Evolutionary conservation across 495 filamentous ascomycete genomes (phyloP).

Genomic region (Tuber magnatum): DNA sequence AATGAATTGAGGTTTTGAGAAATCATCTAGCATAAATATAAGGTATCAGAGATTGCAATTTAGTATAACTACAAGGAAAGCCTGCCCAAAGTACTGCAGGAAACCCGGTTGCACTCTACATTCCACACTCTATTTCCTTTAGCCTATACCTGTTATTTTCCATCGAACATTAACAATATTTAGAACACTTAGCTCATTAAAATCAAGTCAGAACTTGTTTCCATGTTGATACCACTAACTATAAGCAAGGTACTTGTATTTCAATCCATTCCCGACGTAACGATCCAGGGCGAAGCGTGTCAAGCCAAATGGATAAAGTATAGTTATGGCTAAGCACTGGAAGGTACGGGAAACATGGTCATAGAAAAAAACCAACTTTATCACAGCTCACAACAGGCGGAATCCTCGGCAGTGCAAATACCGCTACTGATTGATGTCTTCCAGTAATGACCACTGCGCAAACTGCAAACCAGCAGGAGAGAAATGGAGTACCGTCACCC

Average conservation of each 20-base stretch:
- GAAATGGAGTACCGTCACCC: too few relatives aligned
- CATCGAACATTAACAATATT: conserved; percentile 20
- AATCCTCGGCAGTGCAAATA: background rate
- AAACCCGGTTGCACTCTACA: too few relatives aligned
- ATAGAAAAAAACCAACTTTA: conserved; percentile 19
- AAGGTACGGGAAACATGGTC: conserved; percentile 1
- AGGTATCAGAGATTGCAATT: too few relatives aligned
- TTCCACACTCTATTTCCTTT: conserved; percentile 22
- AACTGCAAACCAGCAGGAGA: too few relatives aligned
- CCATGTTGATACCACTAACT: conserved; percentile 10
- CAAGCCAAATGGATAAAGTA: conserved; percentile 16
- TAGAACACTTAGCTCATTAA: conserved; percentile 12
- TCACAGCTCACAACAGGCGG: conserved; percentile 20
- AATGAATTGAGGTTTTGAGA: too few relatives aligned
- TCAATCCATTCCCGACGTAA: background rate
- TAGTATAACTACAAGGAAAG: too few relatives aligned
- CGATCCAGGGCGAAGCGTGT: background rate
- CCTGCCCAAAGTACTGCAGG: conserved; percentile 25
- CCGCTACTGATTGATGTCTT: background rate
- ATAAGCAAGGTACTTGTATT: conserved; percentile 20
- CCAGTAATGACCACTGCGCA: too few relatives aligned
- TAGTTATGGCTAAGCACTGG: conserved; percentile 17
- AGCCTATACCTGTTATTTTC: too few relatives aligned
- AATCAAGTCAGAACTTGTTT: conserved; percentile 15
- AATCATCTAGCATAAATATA: too few relatives aligned